phyloP scores from a whole-genome alignment of 2,329 filamentous ascomycete species.

The Gremmenia infestans region DNA sequence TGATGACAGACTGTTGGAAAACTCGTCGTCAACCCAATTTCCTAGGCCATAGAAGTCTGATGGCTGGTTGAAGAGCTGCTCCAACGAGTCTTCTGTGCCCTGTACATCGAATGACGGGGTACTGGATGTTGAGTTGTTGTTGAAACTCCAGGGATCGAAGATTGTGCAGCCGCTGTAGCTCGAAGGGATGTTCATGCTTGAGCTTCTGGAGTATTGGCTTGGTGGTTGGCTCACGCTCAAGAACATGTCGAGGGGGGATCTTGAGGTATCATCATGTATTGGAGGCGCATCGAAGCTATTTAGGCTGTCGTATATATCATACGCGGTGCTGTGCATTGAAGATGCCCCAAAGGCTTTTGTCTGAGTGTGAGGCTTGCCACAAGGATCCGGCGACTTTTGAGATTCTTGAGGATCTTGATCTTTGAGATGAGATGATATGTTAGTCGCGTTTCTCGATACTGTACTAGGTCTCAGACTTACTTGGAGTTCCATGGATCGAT shows the following conservation, averaged over 20 bases:
- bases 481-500: not conserved
- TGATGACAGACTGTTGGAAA: too few species aligned
- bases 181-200: not conserved
- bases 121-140: not conserved
- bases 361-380: not conserved
- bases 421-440: not conserved
- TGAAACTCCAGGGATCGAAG: not conserved
- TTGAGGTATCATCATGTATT: not conserved
- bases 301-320: not conserved
- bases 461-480: not conserved
- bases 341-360: too few species aligned
- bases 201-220: not conserved
- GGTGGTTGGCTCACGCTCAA: not conserved
- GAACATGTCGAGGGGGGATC: too few species aligned
- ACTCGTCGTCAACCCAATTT: too few species aligned
- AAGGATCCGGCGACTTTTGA: not conserved
- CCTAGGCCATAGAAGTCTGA: not conserved
- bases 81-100: not conserved
- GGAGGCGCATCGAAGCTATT: not conserved
- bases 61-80: not conserved
- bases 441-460: not conserved
- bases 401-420: not conserved
- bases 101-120: not conserved
- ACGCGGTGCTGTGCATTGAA: too few species aligned
- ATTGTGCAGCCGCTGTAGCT: not conserved